phyloP scores from a whole-genome alignment of 352 stramenopile species.

The Saprolegnia parasitica region DNA sequence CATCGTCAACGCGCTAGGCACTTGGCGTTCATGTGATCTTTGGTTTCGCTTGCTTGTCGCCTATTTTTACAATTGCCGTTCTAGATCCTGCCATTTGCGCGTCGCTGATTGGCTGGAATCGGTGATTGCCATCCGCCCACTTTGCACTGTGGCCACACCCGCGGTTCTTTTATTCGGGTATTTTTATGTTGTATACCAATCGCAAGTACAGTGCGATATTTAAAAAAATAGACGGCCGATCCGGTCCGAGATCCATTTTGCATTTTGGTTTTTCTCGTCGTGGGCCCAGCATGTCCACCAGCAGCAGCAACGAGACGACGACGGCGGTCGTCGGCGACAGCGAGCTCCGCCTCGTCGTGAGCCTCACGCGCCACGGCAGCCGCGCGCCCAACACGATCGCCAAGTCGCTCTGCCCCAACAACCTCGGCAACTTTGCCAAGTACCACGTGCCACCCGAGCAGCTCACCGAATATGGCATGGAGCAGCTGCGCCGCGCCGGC shows the following conservation, averaged over 20 bases:
- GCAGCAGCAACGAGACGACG: background rate
- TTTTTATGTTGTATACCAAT: too few relatives aligned
- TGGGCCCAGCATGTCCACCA: background rate
- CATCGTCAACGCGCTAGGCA: too few relatives aligned
- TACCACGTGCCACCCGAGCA: conserved; percentile 80
- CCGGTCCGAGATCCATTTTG: background rate
- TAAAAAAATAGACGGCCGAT: too few relatives aligned
- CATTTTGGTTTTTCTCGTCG: conserved; percentile 7
- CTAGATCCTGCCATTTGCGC: too few relatives aligned
- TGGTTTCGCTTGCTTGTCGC: too few relatives aligned
- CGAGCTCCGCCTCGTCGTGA: conserved; percentile 66
- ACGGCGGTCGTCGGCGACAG: conserved; percentile 35
- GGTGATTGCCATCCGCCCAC: too few relatives aligned
- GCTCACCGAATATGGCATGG: conserved; percentile 78
- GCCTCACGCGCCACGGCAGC: conserved; percentile 73
- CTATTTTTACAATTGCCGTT: too few relatives aligned
- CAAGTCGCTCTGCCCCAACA: conserved; percentile 53
- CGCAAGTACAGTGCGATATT: too few relatives aligned
- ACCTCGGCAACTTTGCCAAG: conserved; percentile 56
- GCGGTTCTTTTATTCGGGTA: too few relatives aligned
- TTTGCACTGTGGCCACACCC: too few relatives aligned
- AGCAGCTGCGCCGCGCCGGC: conserved; percentile 60
- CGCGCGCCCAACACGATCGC: conserved; percentile 68
- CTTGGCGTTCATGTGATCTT: too few relatives aligned
- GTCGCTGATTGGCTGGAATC: too few relatives aligned